Conservation (phyloP, 2,329 filamentous ascomycete genomes). For the Fusarium aywerte region DNA sequence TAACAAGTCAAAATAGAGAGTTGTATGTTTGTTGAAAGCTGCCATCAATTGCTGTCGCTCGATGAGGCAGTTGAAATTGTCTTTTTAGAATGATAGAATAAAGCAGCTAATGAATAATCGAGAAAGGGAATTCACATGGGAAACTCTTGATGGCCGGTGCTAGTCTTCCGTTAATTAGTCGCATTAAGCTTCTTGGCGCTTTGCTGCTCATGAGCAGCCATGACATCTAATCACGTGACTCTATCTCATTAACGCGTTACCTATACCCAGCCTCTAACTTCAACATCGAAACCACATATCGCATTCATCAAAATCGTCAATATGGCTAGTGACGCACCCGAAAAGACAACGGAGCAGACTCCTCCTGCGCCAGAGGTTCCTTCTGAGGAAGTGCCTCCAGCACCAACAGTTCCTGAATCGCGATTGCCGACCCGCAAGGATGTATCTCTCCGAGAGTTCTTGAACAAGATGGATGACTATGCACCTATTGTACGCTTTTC, state of each 20-base stretch:
- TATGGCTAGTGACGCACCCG: conserved; percentile 53
- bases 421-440: conserved; percentile 87
- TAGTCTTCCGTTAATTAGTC: conserved; percentile 6
- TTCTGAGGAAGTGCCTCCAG: conserved; percentile 52
- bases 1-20: conserved; percentile 43
- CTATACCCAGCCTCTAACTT: conserved; percentile 21
- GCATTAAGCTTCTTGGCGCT: conserved; percentile 23
- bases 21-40: conserved; percentile 24
- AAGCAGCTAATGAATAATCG: conserved; percentile 8
- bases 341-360: conserved; percentile 48
- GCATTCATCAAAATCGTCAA: conserved; percentile 35
- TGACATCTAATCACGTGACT: conserved; percentile 44
- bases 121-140: background rate
- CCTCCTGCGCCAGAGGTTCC: conserved; percentile 46
- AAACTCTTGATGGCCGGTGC: background rate
- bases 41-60: conserved; percentile 7
- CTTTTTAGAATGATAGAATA: background rate
- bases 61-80: background rate
- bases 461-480: conserved; percentile 97
- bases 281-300: conserved; percentile 26
- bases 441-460: conserved; percentile 88
- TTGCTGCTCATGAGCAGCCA: conserved; percentile 10
- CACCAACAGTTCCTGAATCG: conserved; percentile 65
- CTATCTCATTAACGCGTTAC: conserved; percentile 28
- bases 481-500: conserved; percentile 83